Conservation (phyloP, 2,329 filamentous ascomycete species). For the Pyricularia grisea region DNA sequence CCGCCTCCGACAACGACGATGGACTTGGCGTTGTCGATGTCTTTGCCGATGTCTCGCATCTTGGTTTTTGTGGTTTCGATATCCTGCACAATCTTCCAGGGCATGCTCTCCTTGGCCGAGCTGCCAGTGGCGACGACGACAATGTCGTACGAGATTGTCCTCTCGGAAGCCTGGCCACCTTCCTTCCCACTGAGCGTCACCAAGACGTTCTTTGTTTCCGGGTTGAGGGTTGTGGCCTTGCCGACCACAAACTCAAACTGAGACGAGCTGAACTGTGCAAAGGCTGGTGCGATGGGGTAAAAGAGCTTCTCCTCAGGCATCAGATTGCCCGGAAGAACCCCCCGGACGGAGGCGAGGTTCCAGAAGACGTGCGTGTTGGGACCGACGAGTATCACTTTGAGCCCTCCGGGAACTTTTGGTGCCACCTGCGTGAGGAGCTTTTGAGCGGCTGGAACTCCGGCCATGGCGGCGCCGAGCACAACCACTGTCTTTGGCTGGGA, state of each 20-base stretch:
- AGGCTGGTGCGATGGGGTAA: conserved; percentile 37
- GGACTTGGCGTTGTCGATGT: conserved; percentile 31
- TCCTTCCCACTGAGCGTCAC: conserved; percentile 21
- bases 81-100: conserved; percentile 36
- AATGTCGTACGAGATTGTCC: conserved; percentile 36
- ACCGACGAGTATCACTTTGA: conserved; percentile 17
- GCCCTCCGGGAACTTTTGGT: conserved; percentile 17
- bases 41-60: conserved; percentile 24
- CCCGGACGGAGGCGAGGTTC: conserved; percentile 15
- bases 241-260: conserved; percentile 45
- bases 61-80: conserved; percentile 30
- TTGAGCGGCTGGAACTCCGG: conserved; percentile 38
- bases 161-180: conserved; percentile 9
- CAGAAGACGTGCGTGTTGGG: conserved; percentile 17
- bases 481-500: conserved; percentile 25
- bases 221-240: conserved; percentile 33
- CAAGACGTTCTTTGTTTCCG: conserved; percentile 29
- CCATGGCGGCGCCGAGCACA: conserved; percentile 37
- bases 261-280: conserved; percentile 31
- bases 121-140: conserved; percentile 47
- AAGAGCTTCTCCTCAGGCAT: conserved; percentile 19
- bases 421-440: conserved; percentile 37
- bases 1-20: conserved; percentile 45
- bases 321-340: conserved; percentile 13
- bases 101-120: conserved; percentile 29